Evolutionary conservation across 192 early-diverging fungal genomes (phyloP).

Genomic region (Borealophlyctis nickersoniae): DNA sequence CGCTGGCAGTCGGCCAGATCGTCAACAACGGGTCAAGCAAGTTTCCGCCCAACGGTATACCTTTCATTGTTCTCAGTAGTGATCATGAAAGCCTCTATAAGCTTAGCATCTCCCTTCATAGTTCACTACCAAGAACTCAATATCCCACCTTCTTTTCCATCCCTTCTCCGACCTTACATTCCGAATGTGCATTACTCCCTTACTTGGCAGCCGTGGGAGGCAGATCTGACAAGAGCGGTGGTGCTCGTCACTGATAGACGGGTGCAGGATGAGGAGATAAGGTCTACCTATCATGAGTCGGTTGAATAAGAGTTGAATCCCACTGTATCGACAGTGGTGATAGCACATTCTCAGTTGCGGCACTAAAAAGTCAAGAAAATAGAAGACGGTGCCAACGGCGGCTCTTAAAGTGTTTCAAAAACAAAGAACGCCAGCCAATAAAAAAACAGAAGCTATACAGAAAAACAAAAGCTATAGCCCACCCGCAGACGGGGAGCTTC

Average conservation of each 20-base stretch:
- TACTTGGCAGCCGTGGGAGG: not conserved
- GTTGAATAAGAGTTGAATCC: not conserved
- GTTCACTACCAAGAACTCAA: not conserved
- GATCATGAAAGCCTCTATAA: not conserved
- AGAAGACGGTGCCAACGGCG: no score
- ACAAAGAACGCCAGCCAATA: no score
- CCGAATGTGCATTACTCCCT: not conserved
- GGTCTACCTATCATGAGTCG: not conserved
- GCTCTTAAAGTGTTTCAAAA: no score
- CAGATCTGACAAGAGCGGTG: not conserved
- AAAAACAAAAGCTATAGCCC: no score
- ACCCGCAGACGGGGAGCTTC: no score
- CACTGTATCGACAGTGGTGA: no score
- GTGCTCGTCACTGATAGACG: not conserved
- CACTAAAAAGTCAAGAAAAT: no score
- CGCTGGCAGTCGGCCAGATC: not conserved
- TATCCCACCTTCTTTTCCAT: not conserved
- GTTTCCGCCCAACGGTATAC: not conserved
- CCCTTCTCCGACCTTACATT: not conserved
- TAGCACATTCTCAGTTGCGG: no score
- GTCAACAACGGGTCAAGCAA: not conserved
- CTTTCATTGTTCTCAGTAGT: not conserved
- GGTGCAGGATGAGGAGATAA: not conserved
- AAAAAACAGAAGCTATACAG: no score
- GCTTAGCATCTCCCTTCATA: not conserved